Evolutionary conservation across 371 early-diverging fungal species (phyloP), one percentile per base, ranked within the genome.

Genomic region (Rhizomucor miehei): DNA sequence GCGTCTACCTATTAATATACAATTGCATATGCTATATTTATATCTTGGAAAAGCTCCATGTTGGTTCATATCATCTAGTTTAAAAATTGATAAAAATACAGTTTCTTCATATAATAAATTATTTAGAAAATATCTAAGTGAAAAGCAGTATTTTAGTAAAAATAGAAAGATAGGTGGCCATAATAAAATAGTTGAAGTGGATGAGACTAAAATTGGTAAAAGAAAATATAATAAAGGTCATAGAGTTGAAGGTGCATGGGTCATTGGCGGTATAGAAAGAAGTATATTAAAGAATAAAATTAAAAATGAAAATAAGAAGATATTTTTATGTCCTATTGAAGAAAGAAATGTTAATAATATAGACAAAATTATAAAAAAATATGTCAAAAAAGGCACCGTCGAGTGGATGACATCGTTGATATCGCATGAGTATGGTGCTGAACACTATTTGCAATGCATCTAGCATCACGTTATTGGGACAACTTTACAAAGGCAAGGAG

Each of bases 271-370:
- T 25, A 45, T 53, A 11, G 35, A 53, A 45, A 53, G 45, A 45
- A 53, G 54, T 45, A 44, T 17, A 53, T 53, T 53, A 35, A 53
- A 53, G 44, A 53, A 37, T 35, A 45, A 53, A 45, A 45, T 43
- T 38, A 37, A 38, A 54, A 46, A 37, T 54, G 23, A 46, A 47
- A 54, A 54, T 45, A 46, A 47, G 17, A 41, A 41, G 20, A 25
- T 54, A 16, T 54, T 54, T 54, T 39, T 54, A 54, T 0, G 14
- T 19, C 54, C 47, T 46, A 54, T 54, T 1, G 23, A 54, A 54
- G 54, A 47, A 54, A 37, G 54, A 54, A 54, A 54, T 54, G 37
- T 47, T 9, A 40, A 47, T 5, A 54, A 54, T 54, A 54, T 46
- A 35, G 24, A 54, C 37, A 25, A 47, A 24, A 54, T 54, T 47